These are phyloP conservation scores for Porodaedalea pini DNA, from an alignment of 1,284 basidiomycete genomes.

Conservation along the genomic window DNA sequence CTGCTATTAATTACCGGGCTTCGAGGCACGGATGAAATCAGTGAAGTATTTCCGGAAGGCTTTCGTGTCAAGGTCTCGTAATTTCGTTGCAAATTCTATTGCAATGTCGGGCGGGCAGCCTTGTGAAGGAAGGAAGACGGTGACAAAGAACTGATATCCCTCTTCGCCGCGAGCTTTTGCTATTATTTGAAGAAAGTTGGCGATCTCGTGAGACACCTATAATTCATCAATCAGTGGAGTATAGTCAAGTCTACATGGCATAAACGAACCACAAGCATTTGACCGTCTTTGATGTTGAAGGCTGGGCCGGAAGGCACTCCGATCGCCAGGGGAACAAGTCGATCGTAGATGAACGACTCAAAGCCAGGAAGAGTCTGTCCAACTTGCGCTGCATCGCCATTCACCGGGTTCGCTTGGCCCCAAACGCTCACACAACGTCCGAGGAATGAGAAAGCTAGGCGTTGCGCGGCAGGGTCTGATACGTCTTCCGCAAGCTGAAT, in stretches of 20 bases:
- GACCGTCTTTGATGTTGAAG: constrained; percentile 89
- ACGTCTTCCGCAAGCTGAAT: constrained; percentile 73
- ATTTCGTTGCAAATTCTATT: constrained; percentile 73
- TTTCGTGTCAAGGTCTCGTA: constrained; percentile 78
- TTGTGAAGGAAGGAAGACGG: constrained; percentile 83
- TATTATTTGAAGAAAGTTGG: constrained; percentile 78
- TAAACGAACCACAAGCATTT: constrained; percentile 69
- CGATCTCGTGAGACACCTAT: constrained; percentile 88
- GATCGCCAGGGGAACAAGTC: constrained; percentile 81
- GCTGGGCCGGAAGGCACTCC: constrained; percentile 73
- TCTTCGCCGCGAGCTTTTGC: constrained; percentile 80
- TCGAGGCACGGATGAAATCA: constrained; percentile 73
- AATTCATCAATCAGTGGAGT: not conserved
- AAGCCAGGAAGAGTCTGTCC: constrained; percentile 77
- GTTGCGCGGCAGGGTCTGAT: constrained; percentile 73
- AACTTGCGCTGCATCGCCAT: constrained; percentile 39
- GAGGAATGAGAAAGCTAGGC: constrained; percentile 81
- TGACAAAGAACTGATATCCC: constrained; percentile 77
- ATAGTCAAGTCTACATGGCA: not conserved
- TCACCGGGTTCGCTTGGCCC: constrained; percentile 48
- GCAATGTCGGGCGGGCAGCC: constrained; percentile 81
- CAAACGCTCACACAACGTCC: constrained; percentile 76
- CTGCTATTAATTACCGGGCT: not conserved
- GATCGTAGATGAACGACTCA: constrained; percentile 89
- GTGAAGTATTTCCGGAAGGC: constrained; percentile 87